Evolutionary conservation across 1,284 basidiomycete genomes (phyloP), one percentile per base, ranked within the genome.

Genomic region (Apiotrichum sp.): DNA sequence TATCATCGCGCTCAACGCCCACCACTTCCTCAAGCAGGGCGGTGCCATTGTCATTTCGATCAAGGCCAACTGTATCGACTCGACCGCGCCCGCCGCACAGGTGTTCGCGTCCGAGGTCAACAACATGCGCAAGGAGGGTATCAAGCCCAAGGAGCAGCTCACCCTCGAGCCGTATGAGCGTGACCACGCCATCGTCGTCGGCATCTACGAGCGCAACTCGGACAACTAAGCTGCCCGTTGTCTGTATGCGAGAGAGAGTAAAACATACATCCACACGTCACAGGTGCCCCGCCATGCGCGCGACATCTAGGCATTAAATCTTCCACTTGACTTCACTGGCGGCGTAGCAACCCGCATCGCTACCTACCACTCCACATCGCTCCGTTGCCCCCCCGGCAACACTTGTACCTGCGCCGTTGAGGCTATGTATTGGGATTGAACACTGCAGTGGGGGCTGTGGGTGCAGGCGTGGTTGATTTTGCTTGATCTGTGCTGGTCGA

Each of bases 21-120:
- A 97, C 69, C 87, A 88, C 75, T 99, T 98, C 86, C 82, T 99
- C 64, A 97, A 96, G 79, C 87, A 96, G 76, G 85, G 84, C 44
- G 95, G 96, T 4, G 89, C 96, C 70, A 82, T 86, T 64, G 85
- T 99, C 68, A 93, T 99, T 69, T 98, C 93, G 57, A 97, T 99
- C 85, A 99, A 99, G 82, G 96, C 96, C 48, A 93, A 89, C 73
- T 99, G 95, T 82, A 89, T 99, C 77, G 96, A 99, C 78, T 98
- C 92, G 52, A 97, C 93, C 33, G 84, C 84, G 4, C 84, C 89
- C 2, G 86, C 95, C 14, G 91, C 93, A 65, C 86, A 86, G 31
- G 89, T 98, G 42, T 98, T 98, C 69, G 87, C 89, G 3, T 80
- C 82, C 53, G 92, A 98, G 78, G 88, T 98, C 55, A 86, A 93